Evolutionary conservation across 1,284 basidiomycete genomes (phyloP).

Genomic region (Rhodotorula glutinis): DNA sequence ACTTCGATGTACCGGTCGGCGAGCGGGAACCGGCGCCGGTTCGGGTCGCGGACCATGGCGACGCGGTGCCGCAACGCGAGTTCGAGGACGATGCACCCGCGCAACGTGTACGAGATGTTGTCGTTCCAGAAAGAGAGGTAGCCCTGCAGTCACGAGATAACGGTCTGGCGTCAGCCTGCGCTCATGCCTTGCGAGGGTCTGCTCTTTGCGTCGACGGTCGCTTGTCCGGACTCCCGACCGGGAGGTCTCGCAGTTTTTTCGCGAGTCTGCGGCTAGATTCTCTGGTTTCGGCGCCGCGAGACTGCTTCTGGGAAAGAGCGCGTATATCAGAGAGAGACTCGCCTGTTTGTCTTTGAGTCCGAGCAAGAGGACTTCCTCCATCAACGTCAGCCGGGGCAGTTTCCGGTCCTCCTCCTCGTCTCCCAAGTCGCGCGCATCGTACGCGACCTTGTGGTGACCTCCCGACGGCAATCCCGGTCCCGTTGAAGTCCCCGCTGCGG

Average conservation of each 20-base stretch:
- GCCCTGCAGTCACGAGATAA: constrained; percentile 55
- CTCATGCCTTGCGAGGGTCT: no score
- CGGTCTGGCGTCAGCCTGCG: no score
- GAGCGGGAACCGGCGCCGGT: constrained; percentile 69
- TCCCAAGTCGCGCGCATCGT: constrained; percentile 86
- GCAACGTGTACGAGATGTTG: constrained; percentile 92
- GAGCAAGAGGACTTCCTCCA: constrained; percentile 93
- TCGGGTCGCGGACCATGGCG: constrained; percentile 78
- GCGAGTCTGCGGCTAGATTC: no score
- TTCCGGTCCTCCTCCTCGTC: constrained; percentile 67
- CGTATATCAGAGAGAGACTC: neutral
- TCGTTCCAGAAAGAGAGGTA: constrained; percentile 97
- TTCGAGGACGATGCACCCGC: constrained; percentile 92
- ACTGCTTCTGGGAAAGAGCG: no score
- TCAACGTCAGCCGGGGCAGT: constrained; percentile 82
- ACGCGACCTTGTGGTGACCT: constrained; percentile 67
- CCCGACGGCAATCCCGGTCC: neutral
- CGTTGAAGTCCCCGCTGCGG: constrained; percentile 9
- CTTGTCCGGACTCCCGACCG: no score
- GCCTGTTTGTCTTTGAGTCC: constrained; percentile 54
- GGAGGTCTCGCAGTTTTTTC: no score
- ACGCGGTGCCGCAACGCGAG: constrained; percentile 85
- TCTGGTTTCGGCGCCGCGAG: no score
- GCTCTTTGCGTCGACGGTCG: neutral
- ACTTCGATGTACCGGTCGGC: constrained; percentile 81